Evolutionary conservation across 1,284 basidiomycete species (phyloP).

Genomic region (Peniophora sp.): DNA sequence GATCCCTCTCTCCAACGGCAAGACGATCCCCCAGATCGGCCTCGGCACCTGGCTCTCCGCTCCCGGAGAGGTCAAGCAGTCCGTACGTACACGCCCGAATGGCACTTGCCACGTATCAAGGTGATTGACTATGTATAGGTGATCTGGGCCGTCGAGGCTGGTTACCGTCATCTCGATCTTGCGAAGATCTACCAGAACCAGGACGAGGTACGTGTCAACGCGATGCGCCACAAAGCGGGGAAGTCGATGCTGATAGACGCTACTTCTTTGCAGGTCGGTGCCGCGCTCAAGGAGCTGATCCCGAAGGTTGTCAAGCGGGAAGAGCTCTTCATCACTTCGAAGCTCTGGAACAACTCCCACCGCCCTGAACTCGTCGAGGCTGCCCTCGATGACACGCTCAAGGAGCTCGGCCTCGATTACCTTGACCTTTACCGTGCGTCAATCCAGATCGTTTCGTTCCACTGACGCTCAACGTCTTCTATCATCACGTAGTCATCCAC

Average conservation of each 20-base stretch:
- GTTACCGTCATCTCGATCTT: constrained; percentile 78
- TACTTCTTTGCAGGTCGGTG: constrained; percentile 40
- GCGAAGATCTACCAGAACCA: constrained; percentile 72
- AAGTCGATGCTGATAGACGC: background rate
- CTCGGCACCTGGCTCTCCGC: constrained; percentile 79
- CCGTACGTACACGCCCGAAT: constrained; percentile 35
- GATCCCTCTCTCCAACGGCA: constrained; percentile 45
- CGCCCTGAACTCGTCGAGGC: constrained; percentile 55
- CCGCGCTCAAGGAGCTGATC: constrained; percentile 71
- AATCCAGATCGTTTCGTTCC: background rate
- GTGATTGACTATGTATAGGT: constrained; percentile 35
- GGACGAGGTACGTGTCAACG: constrained; percentile 42
- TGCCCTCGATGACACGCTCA: constrained; percentile 71
- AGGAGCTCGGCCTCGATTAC: constrained; percentile 64
- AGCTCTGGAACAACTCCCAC: constrained; percentile 72
- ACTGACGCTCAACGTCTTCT: background rate
- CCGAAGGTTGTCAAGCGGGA: constrained; percentile 73
- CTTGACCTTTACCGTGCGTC: constrained; percentile 70
- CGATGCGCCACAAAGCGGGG: background rate
- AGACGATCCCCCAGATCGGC: constrained; percentile 63
- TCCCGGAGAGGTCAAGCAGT: constrained; percentile 70
- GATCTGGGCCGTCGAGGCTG: constrained; percentile 61
- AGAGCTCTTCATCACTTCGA: constrained; percentile 80
- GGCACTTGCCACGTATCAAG: constrained; percentile 3
- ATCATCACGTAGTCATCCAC: constrained; percentile 55